Evolutionary conservation across 1,139 yeast genomes (phyloP), one percentile per base, ranked within the genome.

Genomic region (Candida labiduridarum): DNA sequence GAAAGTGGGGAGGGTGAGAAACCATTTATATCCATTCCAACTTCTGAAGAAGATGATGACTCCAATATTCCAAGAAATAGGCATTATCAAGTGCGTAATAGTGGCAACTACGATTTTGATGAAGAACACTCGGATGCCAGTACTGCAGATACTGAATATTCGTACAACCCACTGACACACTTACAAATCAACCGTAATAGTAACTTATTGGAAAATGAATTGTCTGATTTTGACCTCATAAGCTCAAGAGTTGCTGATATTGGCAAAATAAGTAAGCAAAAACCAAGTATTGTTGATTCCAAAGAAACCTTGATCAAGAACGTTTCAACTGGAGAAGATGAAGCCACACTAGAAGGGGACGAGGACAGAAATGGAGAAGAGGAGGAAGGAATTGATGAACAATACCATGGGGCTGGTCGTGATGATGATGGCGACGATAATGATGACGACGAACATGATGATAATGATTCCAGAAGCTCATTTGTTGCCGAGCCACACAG

Each of bases 221-320:
- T 62, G 45, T 68, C 72, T 3, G 65, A 66, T 54, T 63, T 66
- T 49, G 74, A 69, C 46, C 52, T 71, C 19, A 64, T 69, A 22
- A 69, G 74, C 50, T 59, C 69, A 8, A 62, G 69, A 49, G 65
- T 69, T 16, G 74, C 72, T 5, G 71, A 67, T 44, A 55, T 71
- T 34, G 73, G 71, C 1, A 64, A 62, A 42, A 46, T 61, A 30
- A 67, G 59, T 46, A 63, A 56, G 11, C 54, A 55, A 27, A 57
- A 59, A 47, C 71, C 73, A 43, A 67, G 65, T 45, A 55, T 65
- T 30, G 61, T 66, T 14, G 65, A 63, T 33, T 69, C 74, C 2
- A 66, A 59, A 34, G 73, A 68, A 36, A 65, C 72, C 0, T 62
- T 68, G 48, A 56, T 58, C 10, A 46, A 49, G 15, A 38, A 40